Conservation (phyloP, 192 early-diverging fungal genomes). For the Cladochytrium replicatum region DNA sequence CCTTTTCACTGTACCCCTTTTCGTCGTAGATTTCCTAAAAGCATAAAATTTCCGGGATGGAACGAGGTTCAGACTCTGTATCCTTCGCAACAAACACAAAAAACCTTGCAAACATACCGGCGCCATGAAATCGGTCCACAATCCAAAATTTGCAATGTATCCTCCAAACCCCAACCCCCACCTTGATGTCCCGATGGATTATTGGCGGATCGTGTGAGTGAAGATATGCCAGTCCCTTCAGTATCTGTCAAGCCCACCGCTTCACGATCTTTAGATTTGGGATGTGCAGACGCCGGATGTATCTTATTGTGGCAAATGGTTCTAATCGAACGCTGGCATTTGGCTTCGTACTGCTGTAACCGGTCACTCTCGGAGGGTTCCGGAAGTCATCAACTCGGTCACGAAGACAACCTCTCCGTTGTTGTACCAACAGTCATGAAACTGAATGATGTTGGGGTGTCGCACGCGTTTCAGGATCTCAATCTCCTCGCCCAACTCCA, state of each 20-base stretch:
- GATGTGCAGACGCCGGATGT: conserved; percentile 60
- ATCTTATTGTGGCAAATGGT: conserved; percentile 20
- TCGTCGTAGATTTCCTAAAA: conserved; percentile 72
- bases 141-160: too few relatives aligned
- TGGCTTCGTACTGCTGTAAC: not conserved
- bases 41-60: not conserved
- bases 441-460: conserved; percentile 76
- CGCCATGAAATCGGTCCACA: conserved; percentile 77
- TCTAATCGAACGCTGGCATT: too few relatives aligned
- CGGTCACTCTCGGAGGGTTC: conserved; percentile 62
- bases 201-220: conserved; percentile 70
- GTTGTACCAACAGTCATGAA: conserved; percentile 66
- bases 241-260: conserved; percentile 69
- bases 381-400: conserved; percentile 77
- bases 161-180: too few relatives aligned
- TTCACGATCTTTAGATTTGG: conserved; percentile 70
- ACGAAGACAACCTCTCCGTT: conserved; percentile 71
- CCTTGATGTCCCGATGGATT: conserved; percentile 75
- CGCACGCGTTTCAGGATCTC: conserved; percentile 68
- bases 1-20: conserved; percentile 70
- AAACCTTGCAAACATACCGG: conserved; percentile 40
- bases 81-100: not conserved
- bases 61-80: too few relatives aligned
- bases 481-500: conserved; percentile 62
- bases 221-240: conserved; percentile 66